phyloP scores from a whole-genome alignment of 2,329 filamentous ascomycete genomes.

The Podosphaera fusca region DNA sequence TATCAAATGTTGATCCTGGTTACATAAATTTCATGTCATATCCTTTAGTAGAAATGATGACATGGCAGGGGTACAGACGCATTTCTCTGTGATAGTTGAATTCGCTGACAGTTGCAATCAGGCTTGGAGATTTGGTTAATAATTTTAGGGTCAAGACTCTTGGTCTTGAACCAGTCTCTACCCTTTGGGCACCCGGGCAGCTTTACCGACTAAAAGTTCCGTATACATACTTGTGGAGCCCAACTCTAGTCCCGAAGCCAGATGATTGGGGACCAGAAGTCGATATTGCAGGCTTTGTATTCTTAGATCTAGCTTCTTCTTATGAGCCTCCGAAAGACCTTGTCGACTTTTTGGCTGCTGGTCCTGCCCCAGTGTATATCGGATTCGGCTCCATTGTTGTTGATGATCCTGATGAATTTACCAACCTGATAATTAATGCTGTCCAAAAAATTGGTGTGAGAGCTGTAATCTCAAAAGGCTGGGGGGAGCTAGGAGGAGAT shows the following conservation, averaged over 20 bases:
- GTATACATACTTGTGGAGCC: constrained; percentile 52
- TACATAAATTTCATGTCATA: constrained; percentile 68
- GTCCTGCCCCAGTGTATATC: constrained; percentile 44
- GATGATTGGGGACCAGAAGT: constrained; percentile 46
- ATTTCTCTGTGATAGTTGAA: not conserved
- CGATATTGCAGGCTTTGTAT: constrained; percentile 58
- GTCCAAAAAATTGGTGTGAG: constrained; percentile 41
- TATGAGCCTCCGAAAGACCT: constrained; percentile 35
- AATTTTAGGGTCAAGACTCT: constrained; percentile 46
- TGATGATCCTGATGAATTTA: constrained; percentile 45
- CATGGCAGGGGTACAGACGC: constrained; percentile 50
- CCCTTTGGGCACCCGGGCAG: constrained; percentile 53
- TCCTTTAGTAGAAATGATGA: constrained; percentile 62
- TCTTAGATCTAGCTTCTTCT: constrained; percentile 41
- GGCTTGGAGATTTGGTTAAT: constrained; percentile 53
- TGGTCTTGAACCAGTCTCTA: constrained; percentile 49
- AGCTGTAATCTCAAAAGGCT: constrained; percentile 51
- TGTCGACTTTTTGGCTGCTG: constrained; percentile 29
- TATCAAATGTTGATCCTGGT: constrained; percentile 44
- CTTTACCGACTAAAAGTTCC: constrained; percentile 52
- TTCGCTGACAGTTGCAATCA: constrained; percentile 5
- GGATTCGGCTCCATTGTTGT: constrained; percentile 59
- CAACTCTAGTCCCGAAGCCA: constrained; percentile 41
- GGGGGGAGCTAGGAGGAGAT: constrained; percentile 44
- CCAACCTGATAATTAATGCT: constrained; percentile 47